Conservation (phyloP, 176 grass and related monocot species). For the Rhynchospora tenuis region DNA sequence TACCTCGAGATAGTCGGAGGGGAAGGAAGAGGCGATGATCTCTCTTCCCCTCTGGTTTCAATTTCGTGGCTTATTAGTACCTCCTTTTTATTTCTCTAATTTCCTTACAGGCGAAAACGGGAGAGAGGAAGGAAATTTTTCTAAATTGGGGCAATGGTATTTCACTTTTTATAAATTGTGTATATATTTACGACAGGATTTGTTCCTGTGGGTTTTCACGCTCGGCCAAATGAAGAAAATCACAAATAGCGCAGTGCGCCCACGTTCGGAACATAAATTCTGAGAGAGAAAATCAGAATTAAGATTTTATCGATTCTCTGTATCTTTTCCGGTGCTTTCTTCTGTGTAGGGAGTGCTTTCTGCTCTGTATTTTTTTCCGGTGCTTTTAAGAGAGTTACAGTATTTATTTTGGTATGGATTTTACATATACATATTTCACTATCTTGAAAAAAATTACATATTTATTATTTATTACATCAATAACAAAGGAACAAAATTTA, state of each 20-base stretch:
- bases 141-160: constrained; percentile 14
- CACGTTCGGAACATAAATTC: constrained; percentile 6
- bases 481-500: no score
- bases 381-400: background rate
- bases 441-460: no score
- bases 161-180: background rate
- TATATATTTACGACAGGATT: constrained; percentile 9
- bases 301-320: background rate
- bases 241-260: constrained; percentile 10
- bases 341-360: background rate
- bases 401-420: no score
- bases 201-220: constrained; percentile 10
- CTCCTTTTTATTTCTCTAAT: constrained; percentile 4
- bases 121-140: background rate
- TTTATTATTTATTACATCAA: no score
- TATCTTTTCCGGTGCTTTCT: background rate
- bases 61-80: background rate
- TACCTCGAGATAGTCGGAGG: constrained; percentile 16
- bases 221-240: background rate
- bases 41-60: constrained; percentile 17
- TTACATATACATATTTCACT: no score
- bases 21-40: constrained; percentile 21
- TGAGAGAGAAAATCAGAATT: background rate
- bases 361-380: background rate
- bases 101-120: background rate